phyloP scores from a whole-genome alignment of 2,329 filamentous ascomycete genomes.

The Clonostachys rhizophaga region DNA sequence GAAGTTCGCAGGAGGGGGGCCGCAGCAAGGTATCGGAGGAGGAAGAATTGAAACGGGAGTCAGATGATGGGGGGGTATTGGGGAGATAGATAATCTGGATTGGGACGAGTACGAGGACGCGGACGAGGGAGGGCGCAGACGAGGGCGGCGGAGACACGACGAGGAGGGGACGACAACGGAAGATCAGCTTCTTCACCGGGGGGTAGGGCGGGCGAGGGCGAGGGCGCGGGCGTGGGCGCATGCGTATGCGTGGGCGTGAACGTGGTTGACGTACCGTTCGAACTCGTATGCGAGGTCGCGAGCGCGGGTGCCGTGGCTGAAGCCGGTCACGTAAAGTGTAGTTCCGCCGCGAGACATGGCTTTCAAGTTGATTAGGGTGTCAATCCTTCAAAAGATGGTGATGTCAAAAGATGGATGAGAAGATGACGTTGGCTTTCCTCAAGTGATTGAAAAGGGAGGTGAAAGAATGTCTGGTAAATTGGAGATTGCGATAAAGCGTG shows the following conservation, averaged over 20 bases:
- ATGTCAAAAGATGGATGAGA: too few relatives aligned
- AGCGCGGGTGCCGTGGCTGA: slow-evolving; percentile 96
- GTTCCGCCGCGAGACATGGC: slow-evolving; percentile 73
- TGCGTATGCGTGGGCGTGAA: slow-evolving; percentile 30
- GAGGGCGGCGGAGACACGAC: slow-evolving; percentile 19
- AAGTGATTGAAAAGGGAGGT: too few relatives aligned
- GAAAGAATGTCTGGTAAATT: too few relatives aligned
- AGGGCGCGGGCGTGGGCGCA: slow-evolving; percentile 21
- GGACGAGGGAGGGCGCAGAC: slow-evolving; percentile 37
- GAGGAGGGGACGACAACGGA: slow-evolving; percentile 16
- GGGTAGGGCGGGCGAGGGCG: slow-evolving; percentile 17
- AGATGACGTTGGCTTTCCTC: too few relatives aligned
- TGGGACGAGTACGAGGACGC: slow-evolving; percentile 17
- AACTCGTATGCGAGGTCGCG: slow-evolving; percentile 99
- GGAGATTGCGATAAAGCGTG: too few relatives aligned
- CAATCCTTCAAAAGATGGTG: too few relatives aligned
- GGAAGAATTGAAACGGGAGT: background rate
- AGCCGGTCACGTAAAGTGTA: slow-evolving; percentile 97
- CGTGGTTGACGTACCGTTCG: slow-evolving; percentile 88
- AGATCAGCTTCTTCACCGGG: background rate
- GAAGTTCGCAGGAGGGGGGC: too few relatives aligned
- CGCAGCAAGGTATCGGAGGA: background rate
- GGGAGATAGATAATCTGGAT: too few relatives aligned
- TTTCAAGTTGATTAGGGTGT: too few relatives aligned
- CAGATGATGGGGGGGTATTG: too few relatives aligned